Conservation (phyloP, 2,329 filamentous ascomycete genomes). For the Fonsecaea pugnacius region DNA sequence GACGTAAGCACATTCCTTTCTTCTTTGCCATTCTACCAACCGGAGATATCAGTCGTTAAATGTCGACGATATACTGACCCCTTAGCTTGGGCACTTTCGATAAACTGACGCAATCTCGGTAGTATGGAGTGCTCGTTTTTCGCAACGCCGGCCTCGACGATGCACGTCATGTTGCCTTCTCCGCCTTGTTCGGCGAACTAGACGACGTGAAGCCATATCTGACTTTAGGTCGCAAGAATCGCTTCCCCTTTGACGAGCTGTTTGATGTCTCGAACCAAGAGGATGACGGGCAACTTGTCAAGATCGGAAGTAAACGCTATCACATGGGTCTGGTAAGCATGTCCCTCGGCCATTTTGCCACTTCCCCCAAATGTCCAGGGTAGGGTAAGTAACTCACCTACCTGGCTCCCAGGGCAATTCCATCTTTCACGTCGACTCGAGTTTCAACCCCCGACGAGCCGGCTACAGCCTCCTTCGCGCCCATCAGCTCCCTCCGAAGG, state of each 20-base stretch:
- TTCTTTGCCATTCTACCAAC: background rate
- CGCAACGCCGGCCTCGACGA: slow-evolving; percentile 58
- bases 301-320: slow-evolving; percentile 47
- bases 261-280: slow-evolving; percentile 64
- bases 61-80: background rate
- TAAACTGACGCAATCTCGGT: background rate
- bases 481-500: slow-evolving; percentile 54
- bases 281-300: slow-evolving; percentile 52
- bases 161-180: slow-evolving; percentile 57
- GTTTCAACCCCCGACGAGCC: slow-evolving; percentile 60
- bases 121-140: slow-evolving; percentile 61
- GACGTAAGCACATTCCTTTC: slow-evolving; percentile 38
- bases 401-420: slow-evolving; percentile 48
- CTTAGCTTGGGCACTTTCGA: too few relatives aligned
- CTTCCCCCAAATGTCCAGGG: background rate
- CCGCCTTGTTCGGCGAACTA: slow-evolving; percentile 57
- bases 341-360: background rate
- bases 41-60: background rate
- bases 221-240: slow-evolving; percentile 51
- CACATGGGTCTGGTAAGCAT: slow-evolving; percentile 47
- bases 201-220: slow-evolving; percentile 60
- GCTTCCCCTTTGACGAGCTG: slow-evolving; percentile 56
- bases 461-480: slow-evolving; percentile 59
- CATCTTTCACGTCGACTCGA: slow-evolving; percentile 61
- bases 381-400: background rate